Conservation (phyloP, 768 basidiomycete species). For the Leucocoprinus sp. region DNA sequence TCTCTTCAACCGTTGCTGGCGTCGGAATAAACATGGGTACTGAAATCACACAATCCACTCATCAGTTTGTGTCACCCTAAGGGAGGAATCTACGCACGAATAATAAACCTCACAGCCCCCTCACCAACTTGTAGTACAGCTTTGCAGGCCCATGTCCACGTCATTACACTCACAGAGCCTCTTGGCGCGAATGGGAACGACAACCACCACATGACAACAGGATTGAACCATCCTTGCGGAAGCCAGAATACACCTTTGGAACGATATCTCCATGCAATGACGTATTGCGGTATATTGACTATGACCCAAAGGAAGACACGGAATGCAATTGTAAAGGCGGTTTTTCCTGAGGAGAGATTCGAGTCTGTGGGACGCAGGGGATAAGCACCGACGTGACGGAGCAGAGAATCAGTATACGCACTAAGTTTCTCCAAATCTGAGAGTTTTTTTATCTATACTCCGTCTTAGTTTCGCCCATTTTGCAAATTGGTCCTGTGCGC, state of each 20-base stretch:
- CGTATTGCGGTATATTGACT: slow-evolving; percentile 83
- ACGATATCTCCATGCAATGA: slow-evolving; percentile 87
- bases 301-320: slow-evolving; percentile 67
- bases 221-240: slow-evolving; percentile 85
- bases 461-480: slow-evolving; percentile 95
- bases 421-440: slow-evolving; percentile 89
- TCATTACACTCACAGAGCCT: slow-evolving; percentile 86
- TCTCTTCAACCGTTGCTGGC: neutral
- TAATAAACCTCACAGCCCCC: slow-evolving; percentile 1
- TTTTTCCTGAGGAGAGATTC: slow-evolving; percentile 50
- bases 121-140: slow-evolving; percentile 77
- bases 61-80: neutral
- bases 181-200: slow-evolving; percentile 86
- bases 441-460: slow-evolving; percentile 85
- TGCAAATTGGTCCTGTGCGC: slow-evolving; percentile 95
- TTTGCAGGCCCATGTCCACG: slow-evolving; percentile 94
- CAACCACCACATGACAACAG: slow-evolving; percentile 72
- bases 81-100: neutral
- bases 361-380: slow-evolving; percentile 40
- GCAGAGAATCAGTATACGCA: slow-evolving; percentile 32
- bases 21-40: slow-evolving; percentile 2
- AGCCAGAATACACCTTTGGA: slow-evolving; percentile 89
- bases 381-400: neutral
- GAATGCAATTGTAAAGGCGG: slow-evolving; percentile 63
- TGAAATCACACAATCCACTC: neutral